These are phyloP conservation scores for Aphanoascus verrucosus DNA, from an alignment of 2,329 filamentous ascomycete species.

Conservation along the genomic window DNA sequence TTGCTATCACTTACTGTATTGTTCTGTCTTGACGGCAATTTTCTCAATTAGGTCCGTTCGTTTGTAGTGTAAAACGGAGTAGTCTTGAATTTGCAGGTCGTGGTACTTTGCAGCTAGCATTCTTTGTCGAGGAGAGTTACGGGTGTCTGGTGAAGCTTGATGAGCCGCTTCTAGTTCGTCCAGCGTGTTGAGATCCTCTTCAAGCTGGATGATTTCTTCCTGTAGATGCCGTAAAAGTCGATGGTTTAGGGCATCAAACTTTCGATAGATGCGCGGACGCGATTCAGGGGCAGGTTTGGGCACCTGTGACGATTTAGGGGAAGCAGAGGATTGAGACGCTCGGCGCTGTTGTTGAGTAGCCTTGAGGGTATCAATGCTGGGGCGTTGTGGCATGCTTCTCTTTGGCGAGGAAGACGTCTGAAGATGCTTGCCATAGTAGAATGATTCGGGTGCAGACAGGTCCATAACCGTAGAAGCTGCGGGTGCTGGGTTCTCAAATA, in stretches of 20 bases:
- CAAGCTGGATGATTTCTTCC: constrained; percentile 70
- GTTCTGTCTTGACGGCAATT: constrained; percentile 48
- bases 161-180: constrained; percentile 48
- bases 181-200: constrained; percentile 61
- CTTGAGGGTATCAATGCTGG: constrained; percentile 2
- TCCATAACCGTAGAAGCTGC: constrained; percentile 23
- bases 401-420: constrained; percentile 26
- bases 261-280: constrained; percentile 59
- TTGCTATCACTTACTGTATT: constrained; percentile 44
- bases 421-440: constrained; percentile 21
- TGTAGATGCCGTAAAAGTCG: constrained; percentile 72
- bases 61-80: constrained; percentile 44
- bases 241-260: constrained; percentile 73
- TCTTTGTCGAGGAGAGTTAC: constrained; percentile 26
- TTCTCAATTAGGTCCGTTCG: constrained; percentile 45
- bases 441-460: constrained; percentile 26
- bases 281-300: neutral
- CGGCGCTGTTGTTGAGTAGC: neutral
- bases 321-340: neutral
- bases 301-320: neutral
- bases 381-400: neutral
- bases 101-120: constrained; percentile 33
- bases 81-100: constrained; percentile 39
- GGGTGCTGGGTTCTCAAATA: constrained; percentile 19
- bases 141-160: constrained; percentile 21